Evolutionary conservation across 805 yeast genomes (phyloP).

Genomic region (Vanderwaltozyma tropicalis): DNA sequence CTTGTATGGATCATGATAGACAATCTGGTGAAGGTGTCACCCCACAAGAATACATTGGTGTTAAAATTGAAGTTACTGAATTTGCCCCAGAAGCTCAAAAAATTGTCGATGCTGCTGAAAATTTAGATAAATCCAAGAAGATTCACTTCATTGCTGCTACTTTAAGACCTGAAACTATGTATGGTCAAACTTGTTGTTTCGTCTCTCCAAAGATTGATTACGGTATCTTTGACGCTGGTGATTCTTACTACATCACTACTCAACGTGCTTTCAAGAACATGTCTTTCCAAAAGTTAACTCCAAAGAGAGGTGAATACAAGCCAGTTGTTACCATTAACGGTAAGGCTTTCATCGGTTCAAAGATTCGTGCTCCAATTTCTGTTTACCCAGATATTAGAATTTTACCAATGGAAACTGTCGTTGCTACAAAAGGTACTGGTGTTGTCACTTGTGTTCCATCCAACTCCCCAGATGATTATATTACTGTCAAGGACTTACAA

Average conservation of each 20-base stretch:
- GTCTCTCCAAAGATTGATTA: constrained; percentile 90
- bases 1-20: constrained; percentile 99
- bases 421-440: constrained; percentile 95
- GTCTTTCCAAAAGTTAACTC: constrained; percentile 90
- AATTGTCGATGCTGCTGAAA: constrained; percentile 23
- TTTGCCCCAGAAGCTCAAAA: constrained; percentile 38
- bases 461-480: constrained; percentile 96
- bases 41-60: constrained; percentile 93
- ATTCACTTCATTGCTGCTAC: constrained; percentile 90
- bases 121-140: constrained; percentile 43
- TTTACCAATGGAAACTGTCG: constrained; percentile 94
- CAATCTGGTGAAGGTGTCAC: constrained; percentile 92
- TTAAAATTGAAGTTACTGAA: constrained; percentile 69
- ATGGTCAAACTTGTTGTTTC: constrained; percentile 96
- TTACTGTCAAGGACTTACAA: constrained; percentile 73
- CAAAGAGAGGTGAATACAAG: constrained; percentile 67
- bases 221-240: constrained; percentile 82
- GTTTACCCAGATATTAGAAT: constrained; percentile 60
- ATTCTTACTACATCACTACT: constrained; percentile 71
- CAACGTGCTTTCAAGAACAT: constrained; percentile 95
- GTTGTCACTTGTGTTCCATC: constrained; percentile 98
- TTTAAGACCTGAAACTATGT: constrained; percentile 97
- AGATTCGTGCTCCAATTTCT: constrained; percentile 77
- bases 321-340: constrained; percentile 58
- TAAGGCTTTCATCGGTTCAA: constrained; percentile 69